A percentile compares a stretch with the other conserved stretches of the same genome.
These are phyloP conservation scores for Dactylonectria macrodidyma DNA, from an alignment of 2,329 filamentous ascomycete genomes.

Conservation along the genomic window DNA sequence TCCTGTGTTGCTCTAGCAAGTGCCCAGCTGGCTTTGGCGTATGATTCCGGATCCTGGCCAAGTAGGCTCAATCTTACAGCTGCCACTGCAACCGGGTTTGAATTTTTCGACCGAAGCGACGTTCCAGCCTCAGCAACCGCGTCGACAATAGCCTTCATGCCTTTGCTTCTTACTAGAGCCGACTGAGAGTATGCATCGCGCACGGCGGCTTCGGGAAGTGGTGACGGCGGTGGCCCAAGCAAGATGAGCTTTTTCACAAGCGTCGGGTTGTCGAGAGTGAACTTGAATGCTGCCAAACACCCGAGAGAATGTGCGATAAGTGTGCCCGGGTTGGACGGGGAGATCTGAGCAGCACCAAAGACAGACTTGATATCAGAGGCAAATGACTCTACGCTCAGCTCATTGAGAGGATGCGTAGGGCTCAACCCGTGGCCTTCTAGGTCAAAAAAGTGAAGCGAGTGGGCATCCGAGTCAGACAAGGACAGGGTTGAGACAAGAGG, in stretches of 20 bases:
- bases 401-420: constrained; percentile 62
- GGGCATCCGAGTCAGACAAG: constrained; percentile 1
- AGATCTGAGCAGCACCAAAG: constrained; percentile 51
- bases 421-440: constrained; percentile 70
- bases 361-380: constrained; percentile 59
- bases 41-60: constrained; percentile 65
- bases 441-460: constrained; percentile 61
- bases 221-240: constrained; percentile 61
- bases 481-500: constrained; percentile 58
- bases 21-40: constrained; percentile 68
- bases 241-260: constrained; percentile 62
- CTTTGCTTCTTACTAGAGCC: constrained; percentile 56
- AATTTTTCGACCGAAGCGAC: constrained; percentile 20
- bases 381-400: constrained; percentile 59
- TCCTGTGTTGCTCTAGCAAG: constrained; percentile 56
- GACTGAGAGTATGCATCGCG: constrained; percentile 52
- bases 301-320: constrained; percentile 68
- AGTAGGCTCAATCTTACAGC: constrained; percentile 61
- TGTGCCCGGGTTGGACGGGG: constrained; percentile 49
- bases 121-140: constrained; percentile 49
- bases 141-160: constrained; percentile 61
- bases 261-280: constrained; percentile 56
- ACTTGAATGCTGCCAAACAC: constrained; percentile 62
- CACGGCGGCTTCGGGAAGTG: constrained; percentile 57
- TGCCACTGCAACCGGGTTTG: constrained; percentile 56